Conservation (phyloP, 306 rosid genomes). For the Senna siamea region DNA sequence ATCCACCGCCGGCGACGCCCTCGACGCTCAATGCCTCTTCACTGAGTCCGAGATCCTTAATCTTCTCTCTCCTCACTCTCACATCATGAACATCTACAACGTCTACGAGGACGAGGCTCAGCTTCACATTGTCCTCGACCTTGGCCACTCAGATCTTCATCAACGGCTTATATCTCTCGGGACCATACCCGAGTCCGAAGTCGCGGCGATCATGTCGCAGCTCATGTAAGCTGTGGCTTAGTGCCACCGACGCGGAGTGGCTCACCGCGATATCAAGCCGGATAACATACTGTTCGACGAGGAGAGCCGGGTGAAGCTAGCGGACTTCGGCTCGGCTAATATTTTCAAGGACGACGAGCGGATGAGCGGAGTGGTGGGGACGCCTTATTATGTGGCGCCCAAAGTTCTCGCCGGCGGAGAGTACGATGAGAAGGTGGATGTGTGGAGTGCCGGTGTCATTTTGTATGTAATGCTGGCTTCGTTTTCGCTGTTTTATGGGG, state of each 20-base stretch:
- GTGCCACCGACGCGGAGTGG: conserved; percentile 42
- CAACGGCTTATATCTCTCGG: background rate
- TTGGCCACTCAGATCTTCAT: conserved; percentile 59
- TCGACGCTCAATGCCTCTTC: conserved; percentile 38
- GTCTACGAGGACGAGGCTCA: conserved; percentile 45
- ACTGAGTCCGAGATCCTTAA: conserved; percentile 46
- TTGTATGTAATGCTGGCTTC: too few species aligned
- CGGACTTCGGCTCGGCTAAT: conserved; percentile 71
- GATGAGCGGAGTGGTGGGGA: conserved; percentile 67
- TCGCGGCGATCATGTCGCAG: conserved; percentile 46
- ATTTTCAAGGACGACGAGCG: conserved; percentile 42
- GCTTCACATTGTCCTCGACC: conserved; percentile 68
- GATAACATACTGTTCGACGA: conserved; percentile 64
- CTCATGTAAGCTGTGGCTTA: conserved; percentile 54
- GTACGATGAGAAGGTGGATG: too few species aligned
- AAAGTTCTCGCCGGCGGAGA: conserved; percentile 40
- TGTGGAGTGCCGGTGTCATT: too few species aligned
- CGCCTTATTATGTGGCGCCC: conserved; percentile 75
- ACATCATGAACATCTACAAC: conserved; percentile 42
- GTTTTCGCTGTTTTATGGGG: too few species aligned
- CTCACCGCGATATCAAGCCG: conserved; percentile 71
- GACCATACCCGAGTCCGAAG: conserved; percentile 47
- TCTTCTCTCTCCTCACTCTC: conserved; percentile 54
- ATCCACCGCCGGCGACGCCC: conserved; percentile 50
- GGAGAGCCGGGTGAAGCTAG: conserved; percentile 41